Conservation (phyloP, 345 rosid genomes). For the Microcos paniculata region DNA sequence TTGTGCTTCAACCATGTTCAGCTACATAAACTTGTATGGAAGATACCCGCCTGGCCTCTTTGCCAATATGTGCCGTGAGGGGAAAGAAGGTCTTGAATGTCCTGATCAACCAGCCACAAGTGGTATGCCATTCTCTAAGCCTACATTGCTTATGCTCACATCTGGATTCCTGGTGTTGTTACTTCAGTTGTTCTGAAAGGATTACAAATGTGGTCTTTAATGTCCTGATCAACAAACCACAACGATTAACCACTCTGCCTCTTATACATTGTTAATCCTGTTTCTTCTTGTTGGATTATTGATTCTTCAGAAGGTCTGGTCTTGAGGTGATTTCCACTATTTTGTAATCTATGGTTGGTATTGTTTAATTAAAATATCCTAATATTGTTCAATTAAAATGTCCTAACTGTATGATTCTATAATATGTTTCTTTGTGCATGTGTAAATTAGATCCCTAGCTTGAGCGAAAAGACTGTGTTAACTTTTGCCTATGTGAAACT, state of each 20-base stretch:
- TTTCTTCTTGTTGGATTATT: not conserved
- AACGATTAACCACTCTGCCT: not conserved
- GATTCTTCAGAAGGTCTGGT: not conserved
- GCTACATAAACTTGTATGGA: slow-evolving; percentile 77
- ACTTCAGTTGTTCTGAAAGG: slow-evolving; percentile 19
- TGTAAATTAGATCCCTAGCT: not conserved
- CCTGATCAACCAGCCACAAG: not conserved
- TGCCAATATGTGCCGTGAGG: slow-evolving; percentile 60
- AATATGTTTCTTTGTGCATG: not conserved
- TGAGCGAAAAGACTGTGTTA: not conserved
- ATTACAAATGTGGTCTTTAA: not conserved
- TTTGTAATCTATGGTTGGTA: not conserved
- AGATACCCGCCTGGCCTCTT: slow-evolving; percentile 85
- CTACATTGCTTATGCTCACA: slow-evolving; percentile 23
- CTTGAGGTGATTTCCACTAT: not conserved
- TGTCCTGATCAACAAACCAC: too few relatives aligned
- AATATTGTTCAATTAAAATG: not conserved
- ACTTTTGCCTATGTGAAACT: not conserved
- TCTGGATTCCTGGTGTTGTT: slow-evolving; percentile 23
- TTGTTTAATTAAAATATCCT: not conserved
- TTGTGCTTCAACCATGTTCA: slow-evolving; percentile 78
- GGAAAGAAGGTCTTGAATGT: slow-evolving; percentile 61
- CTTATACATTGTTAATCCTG: not conserved
- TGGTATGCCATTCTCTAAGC: not conserved
- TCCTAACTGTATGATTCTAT: not conserved